A percentile compares a stretch with the other conserved stretches of the same genome.
Evolutionary conservation across 2,329 filamentous ascomycete genomes (phyloP).

Genomic region (Trichoderma sp.): DNA sequence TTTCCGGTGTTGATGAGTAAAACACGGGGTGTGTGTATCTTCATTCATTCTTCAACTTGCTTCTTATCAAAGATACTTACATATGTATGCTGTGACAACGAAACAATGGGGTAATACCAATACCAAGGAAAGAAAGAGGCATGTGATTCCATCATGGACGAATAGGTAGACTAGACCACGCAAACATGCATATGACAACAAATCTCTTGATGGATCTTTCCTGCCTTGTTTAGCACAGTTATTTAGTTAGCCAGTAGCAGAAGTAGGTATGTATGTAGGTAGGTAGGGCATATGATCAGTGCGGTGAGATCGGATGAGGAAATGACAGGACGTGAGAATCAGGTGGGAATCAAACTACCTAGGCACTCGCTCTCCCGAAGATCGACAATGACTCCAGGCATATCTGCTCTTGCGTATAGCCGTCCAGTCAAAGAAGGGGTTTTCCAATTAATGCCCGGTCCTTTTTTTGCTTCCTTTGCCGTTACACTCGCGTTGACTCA

Average conservation of each 20-base stretch:
- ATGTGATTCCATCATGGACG: not conserved
- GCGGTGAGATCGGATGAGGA: not conserved
- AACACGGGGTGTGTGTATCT: not conserved
- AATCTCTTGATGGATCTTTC: not conserved
- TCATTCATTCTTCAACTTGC: not conserved
- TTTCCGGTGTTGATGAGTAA: no score
- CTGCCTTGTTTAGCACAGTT: not conserved
- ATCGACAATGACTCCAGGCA: not conserved
- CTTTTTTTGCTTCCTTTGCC: not conserved
- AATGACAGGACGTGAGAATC: not conserved
- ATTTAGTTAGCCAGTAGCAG: not conserved
- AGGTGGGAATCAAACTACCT: not conserved
- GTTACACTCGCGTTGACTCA: not conserved
- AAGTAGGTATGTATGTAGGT: not conserved
- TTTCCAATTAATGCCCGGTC: not conserved
- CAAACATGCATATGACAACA: not conserved
- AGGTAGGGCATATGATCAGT: not conserved
- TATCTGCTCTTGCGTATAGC: not conserved
- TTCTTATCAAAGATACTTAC: not conserved
- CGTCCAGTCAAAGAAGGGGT: not conserved
- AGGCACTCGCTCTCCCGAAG: not conserved
- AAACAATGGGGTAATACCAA: not conserved
- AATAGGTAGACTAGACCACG: not conserved
- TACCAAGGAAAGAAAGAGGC: not conserved
- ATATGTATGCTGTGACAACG: not conserved